Evolutionary conservation across 225 moss, liverwort and hornwort species (phyloP), one percentile per base, ranked within the genome.

Genomic region (Antitrichia curtipendula): DNA sequence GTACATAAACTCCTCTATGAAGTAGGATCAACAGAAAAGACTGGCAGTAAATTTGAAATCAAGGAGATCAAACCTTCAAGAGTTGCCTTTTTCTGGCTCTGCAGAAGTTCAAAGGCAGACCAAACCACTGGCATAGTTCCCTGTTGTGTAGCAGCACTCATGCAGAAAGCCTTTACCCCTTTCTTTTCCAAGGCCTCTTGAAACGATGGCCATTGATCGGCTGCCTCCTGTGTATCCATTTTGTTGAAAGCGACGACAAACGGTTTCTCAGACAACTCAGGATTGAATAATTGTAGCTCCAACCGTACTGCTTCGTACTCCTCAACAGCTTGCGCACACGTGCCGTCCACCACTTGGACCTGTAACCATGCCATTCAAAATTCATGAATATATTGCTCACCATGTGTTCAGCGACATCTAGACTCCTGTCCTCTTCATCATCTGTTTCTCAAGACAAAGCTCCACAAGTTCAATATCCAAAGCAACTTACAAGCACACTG

Each of bases 321-420:
- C 90, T 99, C 93, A 32, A 93, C 89, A 82, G 96, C 94, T 90
- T 99, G 98, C 86, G 89, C 43, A 90, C 96, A 95, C 87, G 94
- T 94, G 70, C 98, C 98, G 89, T 99, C 98, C 82, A 99, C 96
- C 70, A 99, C 97, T 85, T 99, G 98, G 71, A 99, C 94, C 98
- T 99, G 89, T 84, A 58, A 58, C 70, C 60, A 68, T 23, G 43
- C 45, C 66, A 85, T 76, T 89, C 49, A 52, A 76, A 74, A 53
- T 47, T 22, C 66, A 81, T 75, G 13, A 84, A 75, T 41, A 76
- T 13, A 24, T 41, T 58, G 74, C 60, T 59, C 50, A 83, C 12
- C 68, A n/a, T 12, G 25, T n/a, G 27, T 10, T 57, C 27, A 57
- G 11, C 22, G 4, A 56, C 24, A 83, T 71, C 78, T 56, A 36